Base-by-base conservation (phyloP, 2,329 filamentous ascomycete species). In the Aulographum hederae region DNA sequence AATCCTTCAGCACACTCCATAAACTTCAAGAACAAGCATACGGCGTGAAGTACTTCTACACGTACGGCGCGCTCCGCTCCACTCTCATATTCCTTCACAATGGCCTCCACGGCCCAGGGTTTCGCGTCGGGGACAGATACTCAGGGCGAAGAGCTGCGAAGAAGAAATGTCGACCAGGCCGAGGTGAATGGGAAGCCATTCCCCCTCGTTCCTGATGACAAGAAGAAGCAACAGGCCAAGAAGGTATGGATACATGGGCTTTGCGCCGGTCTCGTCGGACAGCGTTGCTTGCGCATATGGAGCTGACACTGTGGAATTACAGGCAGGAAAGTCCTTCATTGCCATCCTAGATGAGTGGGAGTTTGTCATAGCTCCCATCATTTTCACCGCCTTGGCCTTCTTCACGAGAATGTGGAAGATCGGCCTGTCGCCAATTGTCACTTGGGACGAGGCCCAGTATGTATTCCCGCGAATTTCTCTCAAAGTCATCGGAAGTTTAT, bases 371-470 rank as follows among this genome's bases (percentile, higher is more conserved):
- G 69, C 67, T n/a, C 70, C 71, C 27, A 48, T 75, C 31, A 51
- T 76, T 39, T 69, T 76, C 46, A 76, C 70, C 19, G 58, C 61
- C 28, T 52, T 74, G 36, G 63, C 71, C 38, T 65, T 75, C 51
- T 74, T 75, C 52, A 76, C 70, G 28, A 67, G 71, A 43, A 65
- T 74, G 58, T 76, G 69, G 55, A 72, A 68, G 51, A 75, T 76
- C 46, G 71, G 71, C 35, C 53, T 72, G 31, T 79, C 74, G 28
- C 64, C 69, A 38, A 79, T 79, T 44, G 74, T 79, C 36, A 79
- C 74, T 30, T 79, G 74, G 74, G 74, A 79, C 51, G 74, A 79
- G 59, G 74, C 74, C 43, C 74, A 79, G 70, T 76, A 70, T 53
- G 69, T 45, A 29, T 13, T 18, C n/a, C 15, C 16, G n/a, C n/a